Evolutionary conservation across 1,284 basidiomycete species (phyloP), one percentile per base, ranked within the genome.

Genomic region (Fistulina hepatica): DNA sequence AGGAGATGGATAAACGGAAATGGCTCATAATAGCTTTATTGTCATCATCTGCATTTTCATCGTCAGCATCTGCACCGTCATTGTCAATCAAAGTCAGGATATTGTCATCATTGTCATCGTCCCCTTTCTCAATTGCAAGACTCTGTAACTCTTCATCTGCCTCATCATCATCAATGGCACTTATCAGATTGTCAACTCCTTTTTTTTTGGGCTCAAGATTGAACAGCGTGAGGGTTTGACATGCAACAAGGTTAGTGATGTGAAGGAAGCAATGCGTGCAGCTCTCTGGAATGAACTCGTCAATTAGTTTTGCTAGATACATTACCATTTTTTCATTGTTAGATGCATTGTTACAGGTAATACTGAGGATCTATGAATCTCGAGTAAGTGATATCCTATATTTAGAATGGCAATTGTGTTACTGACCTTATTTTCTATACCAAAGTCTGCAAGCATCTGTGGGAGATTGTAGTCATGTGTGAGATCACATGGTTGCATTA

Each of bases 391-490:
- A 30, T 9, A 9, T 25, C 9, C 24, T n/a, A n/a, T 25, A 21
- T 23, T 23, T 21, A 33, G 20, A 37, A 23, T 35, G 12, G 19
- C n/a, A 20, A 22, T 16, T 12, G 30, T 21, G 16, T 11, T 34
- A 36, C 52, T 50, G 5, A 59, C 58, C 53, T 61, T 63, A 10
- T 54, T 33, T 12, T 25, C 33, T 12, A 63, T 53, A 2, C 48
- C 47, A 40, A 53, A 61, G 1, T 58, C 51, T 2, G 53, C 24
- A 4, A 63, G 21, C n/a, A n/a, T n/a, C n/a, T n/a, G n/a, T n/a
- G n/a, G n/a, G n/a, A n/a, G n/a, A n/a, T n/a, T n/a, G n/a, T n/a
- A n/a, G n/a, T n/a, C n/a, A n/a, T n/a, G n/a, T n/a, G n/a, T n/a
- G n/a, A n/a, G n/a, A n/a, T n/a, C n/a, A n/a, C n/a, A n/a, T n/a